Evolutionary conservation across 2,329 filamentous ascomycete genomes (phyloP), one percentile per base, ranked within the genome.

Genomic region (Hymenoscyphus occultus): DNA sequence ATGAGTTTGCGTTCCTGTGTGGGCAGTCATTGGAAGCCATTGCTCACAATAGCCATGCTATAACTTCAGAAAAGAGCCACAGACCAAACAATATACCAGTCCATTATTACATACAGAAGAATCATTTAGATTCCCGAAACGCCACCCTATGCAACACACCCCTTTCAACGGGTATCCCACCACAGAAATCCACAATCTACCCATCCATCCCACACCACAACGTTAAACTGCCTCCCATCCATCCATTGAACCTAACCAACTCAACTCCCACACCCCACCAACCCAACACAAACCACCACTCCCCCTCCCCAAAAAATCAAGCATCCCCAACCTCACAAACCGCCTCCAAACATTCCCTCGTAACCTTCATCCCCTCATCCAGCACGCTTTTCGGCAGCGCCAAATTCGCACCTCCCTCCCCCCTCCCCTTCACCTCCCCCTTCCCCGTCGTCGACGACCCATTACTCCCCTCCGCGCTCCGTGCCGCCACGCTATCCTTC

Each of bases 331-430:
- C 67, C 61, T 76, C 73, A 67, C 74, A 75, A 74, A 76, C 74
- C 40, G 63, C 56, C 68, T 87, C 85, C 54, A 89, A 77, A 68
- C 82, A 82, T 70, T 88, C 85, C 65, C 82, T 79, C 35, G 86
- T 86, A 39, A 84, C 79, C 68, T 81, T 81, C n/a, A 89, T 77
- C 4, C 86, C 85, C 69, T 90, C 84, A 32, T 88, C 84, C 14
- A 89, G 77, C n/a, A 88, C 85, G 2, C 78, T 73, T 63, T 82
- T 79, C 13, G 88, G 86, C 54, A 90, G 75, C 39, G 86, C 86
- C 14, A 89, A 79, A 69, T 75, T 80, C 19, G 58, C 60, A 4
- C 71, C 70, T 7, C 57, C 68, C 60, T 66, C 65, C 19, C 70
- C 70, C 31, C 48, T 63, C 59, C 13, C 45, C 64, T 48, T 42